Evolutionary conservation across 2,329 filamentous ascomycete species (phyloP).

Genomic region (Fusarium newnesense): DNA sequence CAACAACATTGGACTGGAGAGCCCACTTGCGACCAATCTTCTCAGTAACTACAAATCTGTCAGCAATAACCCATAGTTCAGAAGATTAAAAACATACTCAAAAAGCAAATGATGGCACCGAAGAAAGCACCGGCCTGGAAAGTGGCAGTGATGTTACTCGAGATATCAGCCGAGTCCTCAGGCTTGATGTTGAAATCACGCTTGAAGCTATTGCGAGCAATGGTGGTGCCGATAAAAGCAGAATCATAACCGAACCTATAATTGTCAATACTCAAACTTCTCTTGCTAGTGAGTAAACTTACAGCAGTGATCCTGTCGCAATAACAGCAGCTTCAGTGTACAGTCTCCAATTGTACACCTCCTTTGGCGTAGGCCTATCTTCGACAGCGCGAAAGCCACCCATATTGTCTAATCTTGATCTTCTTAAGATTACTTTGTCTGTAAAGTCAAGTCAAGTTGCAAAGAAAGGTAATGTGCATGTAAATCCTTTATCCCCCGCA

Average conservation of each 20-base stretch:
- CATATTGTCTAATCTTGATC: conserved; percentile 37
- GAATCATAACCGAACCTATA: conserved; percentile 63
- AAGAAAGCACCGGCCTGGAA: conserved; percentile 64
- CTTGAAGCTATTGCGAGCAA: conserved; percentile 60
- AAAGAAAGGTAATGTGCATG: background rate
- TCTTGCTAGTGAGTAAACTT: conserved; percentile 7
- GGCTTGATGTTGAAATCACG: conserved; percentile 51
- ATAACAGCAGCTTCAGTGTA: conserved; percentile 61
- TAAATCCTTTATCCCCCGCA: conserved; percentile 2
- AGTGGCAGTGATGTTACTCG: conserved; percentile 57
- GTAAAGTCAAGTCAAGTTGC: no score
- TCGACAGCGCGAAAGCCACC: conserved; percentile 59
- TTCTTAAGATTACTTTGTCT: background rate
- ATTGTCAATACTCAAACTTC: background rate
- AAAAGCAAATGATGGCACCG: conserved; percentile 60
- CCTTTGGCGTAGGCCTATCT: conserved; percentile 64
- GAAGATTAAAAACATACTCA: conserved; percentile 39
- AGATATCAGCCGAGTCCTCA: conserved; percentile 46
- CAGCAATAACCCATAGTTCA: background rate
- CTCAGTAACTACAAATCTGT: conserved; percentile 52
- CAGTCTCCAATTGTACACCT: conserved; percentile 65
- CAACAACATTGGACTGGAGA: conserved; percentile 56
- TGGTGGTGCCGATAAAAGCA: conserved; percentile 65
- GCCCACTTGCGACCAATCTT: conserved; percentile 61
- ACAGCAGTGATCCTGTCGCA: conserved; percentile 58